These are phyloP conservation scores for Candolleomyces efflorescens DNA, from an alignment of 768 basidiomycete genomes.

Conservation along the genomic window DNA sequence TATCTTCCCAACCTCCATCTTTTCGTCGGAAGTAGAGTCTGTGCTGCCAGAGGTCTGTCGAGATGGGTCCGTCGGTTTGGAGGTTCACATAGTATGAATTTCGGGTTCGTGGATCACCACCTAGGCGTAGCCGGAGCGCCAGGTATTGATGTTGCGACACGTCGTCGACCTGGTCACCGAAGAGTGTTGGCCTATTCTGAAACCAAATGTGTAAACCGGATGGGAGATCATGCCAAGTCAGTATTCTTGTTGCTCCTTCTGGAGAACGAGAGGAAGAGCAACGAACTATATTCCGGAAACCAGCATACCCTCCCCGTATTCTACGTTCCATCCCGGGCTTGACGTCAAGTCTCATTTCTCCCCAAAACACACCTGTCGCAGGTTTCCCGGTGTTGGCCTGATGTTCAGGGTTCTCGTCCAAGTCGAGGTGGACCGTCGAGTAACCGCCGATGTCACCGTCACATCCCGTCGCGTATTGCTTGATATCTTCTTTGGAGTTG, in stretches of 20 bases:
- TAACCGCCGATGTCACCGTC: slow-evolving; percentile 88
- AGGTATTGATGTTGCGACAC: slow-evolving; percentile 78
- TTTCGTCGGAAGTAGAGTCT: slow-evolving; percentile 72
- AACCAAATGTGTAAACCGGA: background rate
- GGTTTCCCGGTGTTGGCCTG: slow-evolving; percentile 41
- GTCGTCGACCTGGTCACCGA: slow-evolving; percentile 84
- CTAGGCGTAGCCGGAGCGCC: slow-evolving; percentile 71
- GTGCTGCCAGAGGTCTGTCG: slow-evolving; percentile 93
- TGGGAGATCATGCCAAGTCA: too few species aligned
- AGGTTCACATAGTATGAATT: slow-evolving; percentile 92
- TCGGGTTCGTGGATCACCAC: slow-evolving; percentile 71
- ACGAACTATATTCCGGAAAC: slow-evolving; percentile 77
- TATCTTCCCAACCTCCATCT: slow-evolving; percentile 73
- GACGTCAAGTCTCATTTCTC: slow-evolving; percentile 70
- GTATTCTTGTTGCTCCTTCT: too few species aligned
- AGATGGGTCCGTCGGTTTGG: slow-evolving; percentile 79
- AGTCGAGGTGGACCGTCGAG: slow-evolving; percentile 71
- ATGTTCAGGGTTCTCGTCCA: slow-evolving; percentile 50
- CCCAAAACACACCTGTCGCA: slow-evolving; percentile 72
- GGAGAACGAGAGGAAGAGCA: too few species aligned
- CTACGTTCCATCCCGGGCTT: slow-evolving; percentile 61
- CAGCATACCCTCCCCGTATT: slow-evolving; percentile 85
- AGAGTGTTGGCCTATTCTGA: slow-evolving; percentile 75
- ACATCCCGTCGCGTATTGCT: slow-evolving; percentile 72
- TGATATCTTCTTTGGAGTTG: slow-evolving; percentile 52